Evolutionary conservation across 176 grass and related monocot species (phyloP), one percentile per base, ranked within the genome.

Genomic region (Ananas comosus): DNA sequence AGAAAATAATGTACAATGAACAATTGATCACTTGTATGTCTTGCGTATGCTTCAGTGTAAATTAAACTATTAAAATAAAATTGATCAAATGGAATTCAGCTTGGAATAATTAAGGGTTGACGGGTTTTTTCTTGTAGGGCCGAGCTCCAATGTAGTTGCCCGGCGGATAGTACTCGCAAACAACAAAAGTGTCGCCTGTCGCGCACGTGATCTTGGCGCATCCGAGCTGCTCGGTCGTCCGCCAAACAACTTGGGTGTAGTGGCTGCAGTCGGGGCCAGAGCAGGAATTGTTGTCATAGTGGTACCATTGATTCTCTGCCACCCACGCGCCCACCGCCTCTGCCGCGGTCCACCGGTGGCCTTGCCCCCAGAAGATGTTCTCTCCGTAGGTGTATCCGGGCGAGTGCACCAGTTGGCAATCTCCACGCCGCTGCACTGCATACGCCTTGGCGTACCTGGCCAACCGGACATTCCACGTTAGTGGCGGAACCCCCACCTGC

Each of bases 151-250:
- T 73, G 22, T 79, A 88, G 81, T 88, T 88, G 3, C 86, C 86
- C 11, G 78, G 78, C 61, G 81, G 86, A 81, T 84, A 81, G 81
- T 88, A 88, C 74, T 88, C 86, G 70, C 86, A 88, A 74, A 78
- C 86, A 59, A 88, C 68, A 49, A 88, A 29, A 9, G 81, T 51
- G 66, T 88, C 78, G 66, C 81, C 81, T 28, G 64, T 75, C 70
- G 22, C 51, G 71, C 86, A 88, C 0, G 84, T 64, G 67, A 88
- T 75, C 67, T 63, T 68, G 33, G 49, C 78, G 78, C 86, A 88
- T 0, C 86, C 81, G 49, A 88, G 51, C 70, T 66, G 51, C 74
- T 64, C 67, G 14, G 86, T 88, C 49, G 69, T 72, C 9, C 72
- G 72, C 72, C 72, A 75, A 19, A 75, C 72, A n/a, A 65, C 29